These are phyloP conservation scores for Chlamydomonas schloesseri DNA, from an alignment of 139 green algal species.

Conservation along the genomic window DNA sequence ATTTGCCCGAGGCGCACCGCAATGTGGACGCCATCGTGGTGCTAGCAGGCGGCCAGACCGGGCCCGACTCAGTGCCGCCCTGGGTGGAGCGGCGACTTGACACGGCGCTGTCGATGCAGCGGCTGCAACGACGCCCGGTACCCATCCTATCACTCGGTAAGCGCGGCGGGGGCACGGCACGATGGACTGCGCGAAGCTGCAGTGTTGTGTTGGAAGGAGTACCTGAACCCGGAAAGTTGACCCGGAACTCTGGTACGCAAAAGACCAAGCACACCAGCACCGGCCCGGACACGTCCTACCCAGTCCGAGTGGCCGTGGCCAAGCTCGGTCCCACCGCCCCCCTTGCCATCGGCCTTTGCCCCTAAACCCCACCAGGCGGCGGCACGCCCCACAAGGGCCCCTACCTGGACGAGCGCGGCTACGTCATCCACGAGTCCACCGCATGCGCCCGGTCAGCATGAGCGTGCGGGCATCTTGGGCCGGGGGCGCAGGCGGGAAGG, in stretches of 20 bases:
- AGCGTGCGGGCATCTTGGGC: too few species aligned
- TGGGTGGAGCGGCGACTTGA: conserved; percentile 40
- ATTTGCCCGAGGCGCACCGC: neutral
- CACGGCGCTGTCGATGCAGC: conserved; percentile 14
- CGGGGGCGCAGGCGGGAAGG: too few species aligned
- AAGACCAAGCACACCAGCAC: too few species aligned
- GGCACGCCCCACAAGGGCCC: conserved; percentile 89
- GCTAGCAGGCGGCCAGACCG: conserved; percentile 28
- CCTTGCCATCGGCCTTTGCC: neutral
- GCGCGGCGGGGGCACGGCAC: neutral
- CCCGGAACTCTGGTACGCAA: neutral
- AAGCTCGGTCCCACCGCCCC: too few species aligned
- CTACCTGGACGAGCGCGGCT: conserved; percentile 67
- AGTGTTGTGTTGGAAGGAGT: too few species aligned
- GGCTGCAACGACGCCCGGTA: neutral
- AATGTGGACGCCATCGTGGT: conserved; percentile 32
- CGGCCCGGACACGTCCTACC: too few species aligned
- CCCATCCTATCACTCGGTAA: neutral
- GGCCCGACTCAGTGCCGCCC: neutral
- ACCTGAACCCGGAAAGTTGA: too few species aligned
- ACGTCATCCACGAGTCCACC: conserved; percentile 78
- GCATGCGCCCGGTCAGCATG: conserved; percentile 22
- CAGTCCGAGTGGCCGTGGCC: too few species aligned
- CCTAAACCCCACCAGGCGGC: conserved; percentile 43
- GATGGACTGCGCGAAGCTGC: too few species aligned